Percentiles rank a stretch among this genome's conserved stretches.
Conservation (phyloP, 768 basidiomycete genomes). For the Pulveroboletus sp. region DNA sequence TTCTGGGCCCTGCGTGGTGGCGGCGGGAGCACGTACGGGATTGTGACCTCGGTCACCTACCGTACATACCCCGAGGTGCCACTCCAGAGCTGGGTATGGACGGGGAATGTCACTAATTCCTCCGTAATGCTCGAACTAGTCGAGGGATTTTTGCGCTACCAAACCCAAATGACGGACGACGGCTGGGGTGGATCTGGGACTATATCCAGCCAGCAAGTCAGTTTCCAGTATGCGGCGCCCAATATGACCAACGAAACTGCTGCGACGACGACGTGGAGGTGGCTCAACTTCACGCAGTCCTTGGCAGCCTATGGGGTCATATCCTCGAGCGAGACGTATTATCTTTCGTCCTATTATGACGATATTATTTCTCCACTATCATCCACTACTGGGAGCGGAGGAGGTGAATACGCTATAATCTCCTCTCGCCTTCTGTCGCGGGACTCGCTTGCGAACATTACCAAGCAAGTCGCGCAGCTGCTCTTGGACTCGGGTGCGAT, state of each 20-base stretch:
- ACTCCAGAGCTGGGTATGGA: slow-evolving; percentile 25
- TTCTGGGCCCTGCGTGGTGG: slow-evolving; percentile 53
- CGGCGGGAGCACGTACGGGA: slow-evolving; percentile 45
- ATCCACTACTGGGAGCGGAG: background rate
- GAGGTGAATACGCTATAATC: slow-evolving; percentile 9
- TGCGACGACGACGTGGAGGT: slow-evolving; percentile 30
- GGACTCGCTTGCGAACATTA: slow-evolving; percentile 22
- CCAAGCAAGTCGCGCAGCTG: slow-evolving; percentile 21
- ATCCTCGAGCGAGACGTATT: slow-evolving; percentile 21
- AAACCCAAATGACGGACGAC: slow-evolving; percentile 34
- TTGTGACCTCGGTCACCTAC: slow-evolving; percentile 45
- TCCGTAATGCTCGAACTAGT: slow-evolving; percentile 26
- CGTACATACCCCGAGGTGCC: slow-evolving; percentile 37
- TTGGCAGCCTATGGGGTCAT: slow-evolving; percentile 16
- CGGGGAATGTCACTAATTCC: slow-evolving; percentile 28
- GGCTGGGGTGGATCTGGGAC: slow-evolving; percentile 42
- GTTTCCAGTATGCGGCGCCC: slow-evolving; percentile 15
- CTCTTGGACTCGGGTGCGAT: background rate
- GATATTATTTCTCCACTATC: background rate
- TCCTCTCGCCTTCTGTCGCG: slow-evolving; percentile 32
- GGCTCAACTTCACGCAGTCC: slow-evolving; percentile 23
- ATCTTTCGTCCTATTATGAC: slow-evolving; percentile 9
- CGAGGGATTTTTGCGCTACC: slow-evolving; percentile 33
- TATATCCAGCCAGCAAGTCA: background rate
- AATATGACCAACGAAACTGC: slow-evolving; percentile 34